A percentile compares a stretch with the other conserved stretches of the same genome.
Evolutionary conservation across 2,329 filamentous ascomycete genomes (phyloP).

Genomic region (Trichoderma afroharzianum): DNA sequence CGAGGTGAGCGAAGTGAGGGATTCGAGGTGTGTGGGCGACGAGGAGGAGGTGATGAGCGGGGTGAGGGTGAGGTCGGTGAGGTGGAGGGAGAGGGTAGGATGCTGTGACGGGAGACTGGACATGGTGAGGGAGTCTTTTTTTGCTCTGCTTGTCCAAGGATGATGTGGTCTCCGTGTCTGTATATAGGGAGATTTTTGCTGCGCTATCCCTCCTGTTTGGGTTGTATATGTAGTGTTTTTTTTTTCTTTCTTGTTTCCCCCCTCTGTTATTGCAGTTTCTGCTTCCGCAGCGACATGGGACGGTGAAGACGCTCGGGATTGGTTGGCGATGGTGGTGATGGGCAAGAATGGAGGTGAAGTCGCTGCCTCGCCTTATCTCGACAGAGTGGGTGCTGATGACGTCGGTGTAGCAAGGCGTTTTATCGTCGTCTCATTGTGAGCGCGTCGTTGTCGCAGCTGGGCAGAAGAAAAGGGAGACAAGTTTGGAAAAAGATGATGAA

Average conservation of each 20-base stretch:
- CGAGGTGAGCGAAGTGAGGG: conserved; percentile 51
- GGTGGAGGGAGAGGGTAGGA: conserved; percentile 52
- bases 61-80: conserved; percentile 55
- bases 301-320: neutral
- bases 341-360: neutral
- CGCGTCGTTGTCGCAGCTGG: neutral
- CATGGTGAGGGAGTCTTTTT: conserved; percentile 25
- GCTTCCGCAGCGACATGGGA: neutral
- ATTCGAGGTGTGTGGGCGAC: conserved; percentile 41
- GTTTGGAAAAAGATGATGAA: neutral
- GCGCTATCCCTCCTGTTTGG: neutral
- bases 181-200: neutral
- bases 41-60: conserved; percentile 55
- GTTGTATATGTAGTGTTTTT: neutral
- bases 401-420: conserved; percentile 7
- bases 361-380: neutral
- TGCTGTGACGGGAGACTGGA: conserved; percentile 44
- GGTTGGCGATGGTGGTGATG: neutral
- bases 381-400: conserved; percentile 15
- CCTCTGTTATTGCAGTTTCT: neutral
- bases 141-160: neutral
- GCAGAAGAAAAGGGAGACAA: neutral
- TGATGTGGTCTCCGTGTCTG: neutral
- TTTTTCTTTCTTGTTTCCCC: neutral
- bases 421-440: neutral